A percentile compares a stretch with the other conserved stretches of the same genome.
phyloP scores from a whole-genome alignment of 352 stramenopile species.

The Elongisporangium senticosum region DNA sequence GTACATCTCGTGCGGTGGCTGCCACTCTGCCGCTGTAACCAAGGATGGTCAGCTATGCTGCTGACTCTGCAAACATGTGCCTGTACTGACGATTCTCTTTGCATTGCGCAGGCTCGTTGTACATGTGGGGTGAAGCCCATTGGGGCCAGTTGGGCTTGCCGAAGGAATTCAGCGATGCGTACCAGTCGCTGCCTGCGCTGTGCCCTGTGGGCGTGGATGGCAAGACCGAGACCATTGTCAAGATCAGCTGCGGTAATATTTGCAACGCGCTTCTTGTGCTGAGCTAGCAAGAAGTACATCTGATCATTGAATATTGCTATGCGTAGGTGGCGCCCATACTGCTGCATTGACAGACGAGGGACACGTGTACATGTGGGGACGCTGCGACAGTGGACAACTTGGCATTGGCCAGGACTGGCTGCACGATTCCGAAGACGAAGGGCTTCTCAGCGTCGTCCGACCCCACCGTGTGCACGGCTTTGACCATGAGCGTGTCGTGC shows the following conservation, averaged over 20 bases:
- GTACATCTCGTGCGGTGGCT: conserved; percentile 78
- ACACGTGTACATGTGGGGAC: conserved; percentile 75
- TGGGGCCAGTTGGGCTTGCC: conserved; percentile 75
- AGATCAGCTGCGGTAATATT: conserved; percentile 62
- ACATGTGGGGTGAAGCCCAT: conserved; percentile 82
- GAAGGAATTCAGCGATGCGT: conserved; percentile 50
- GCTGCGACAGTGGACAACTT: conserved; percentile 71
- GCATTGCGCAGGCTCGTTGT: conserved; percentile 36
- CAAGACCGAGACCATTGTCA: conserved; percentile 53
- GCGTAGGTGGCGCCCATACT: conserved; percentile 54
- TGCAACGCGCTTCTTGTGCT: not conserved
- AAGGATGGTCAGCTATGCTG: conserved; percentile 33
- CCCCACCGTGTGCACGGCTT: conserved; percentile 66
- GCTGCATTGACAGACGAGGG: conserved; percentile 63
- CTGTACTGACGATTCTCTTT: not conserved
- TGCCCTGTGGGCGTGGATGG: conserved; percentile 49
- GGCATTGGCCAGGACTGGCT: conserved; percentile 63
- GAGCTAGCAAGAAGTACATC: too few species aligned
- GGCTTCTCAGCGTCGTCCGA: conserved; percentile 43
- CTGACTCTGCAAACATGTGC: not conserved
- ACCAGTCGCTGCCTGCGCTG: conserved; percentile 63
- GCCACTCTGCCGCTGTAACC: conserved; percentile 73
- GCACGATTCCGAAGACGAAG: conserved; percentile 54
- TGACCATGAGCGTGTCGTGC: conserved; percentile 61
- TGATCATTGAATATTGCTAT: not conserved